Evolutionary conservation across 2,329 filamentous ascomycete species (phyloP), one percentile per base, ranked within the genome.

Genomic region (Chalara sp.): DNA sequence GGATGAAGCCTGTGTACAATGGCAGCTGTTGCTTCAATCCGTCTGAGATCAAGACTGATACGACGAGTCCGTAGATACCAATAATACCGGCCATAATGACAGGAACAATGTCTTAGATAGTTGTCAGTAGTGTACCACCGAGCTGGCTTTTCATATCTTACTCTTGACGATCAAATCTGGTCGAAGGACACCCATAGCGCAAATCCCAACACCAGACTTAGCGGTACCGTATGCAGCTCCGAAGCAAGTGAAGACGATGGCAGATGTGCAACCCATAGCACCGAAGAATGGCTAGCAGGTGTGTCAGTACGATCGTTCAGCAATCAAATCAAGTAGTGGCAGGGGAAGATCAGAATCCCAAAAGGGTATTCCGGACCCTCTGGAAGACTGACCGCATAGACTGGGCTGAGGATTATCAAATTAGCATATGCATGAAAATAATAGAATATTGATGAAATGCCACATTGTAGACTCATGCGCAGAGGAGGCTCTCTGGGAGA

Each of bases 41-140:
- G 70, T 89, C 87, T 67, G 88, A 90, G 68, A 93, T 89, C 66
- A 93, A 75, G 70, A 93, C 88, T 13, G 88, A 91, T 55, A 92
- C 87, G 73, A 93, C 88, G 60, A 93, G 81, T 65, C 88, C 88
- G 76, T 93, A 99, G 73, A 99, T 97, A 87, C 89, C 93, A 75
- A 99, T 97, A 75, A 99, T 99, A 97, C 93, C 93, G 80, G 93
- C 93, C 93, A 99, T 99, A 84, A 99, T 96, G 74, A 97, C 93
- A 70, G 93, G 93, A 60, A 97, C 92, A 72, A 97, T 96, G 81
- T 96, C 92, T 97, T 61, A 7, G 46, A 39, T 46, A 46, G 40
- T 40, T 30, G 49, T 64, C 53, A 63, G 55, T 53, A 32, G 8
- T 32, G 44, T 46, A 6, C 5, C 31, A 7, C 32, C 12, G 28